phyloP scores from a whole-genome alignment of 1,139 yeast genomes.

The Saccharomycopsis phalli region DNA sequence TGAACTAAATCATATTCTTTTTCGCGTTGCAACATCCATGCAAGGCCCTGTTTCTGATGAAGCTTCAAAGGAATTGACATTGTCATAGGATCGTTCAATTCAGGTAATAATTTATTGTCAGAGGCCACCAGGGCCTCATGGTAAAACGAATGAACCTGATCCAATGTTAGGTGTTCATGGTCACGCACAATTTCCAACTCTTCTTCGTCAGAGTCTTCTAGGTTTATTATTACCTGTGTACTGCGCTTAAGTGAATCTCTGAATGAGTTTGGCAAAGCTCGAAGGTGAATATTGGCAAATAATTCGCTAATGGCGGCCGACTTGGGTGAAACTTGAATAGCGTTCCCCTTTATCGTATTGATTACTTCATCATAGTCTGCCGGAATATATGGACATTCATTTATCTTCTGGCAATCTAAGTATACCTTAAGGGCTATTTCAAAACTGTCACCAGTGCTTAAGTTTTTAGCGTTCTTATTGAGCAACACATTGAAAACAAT shows the following conservation, averaged over 20 bases:
- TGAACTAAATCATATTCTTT: constrained; percentile 40
- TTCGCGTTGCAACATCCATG: constrained; percentile 74
- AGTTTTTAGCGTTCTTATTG: constrained; percentile 46
- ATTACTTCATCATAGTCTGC: constrained; percentile 20
- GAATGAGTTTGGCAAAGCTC: constrained; percentile 19
- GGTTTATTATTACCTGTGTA: constrained; percentile 24
- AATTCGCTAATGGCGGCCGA: neutral
- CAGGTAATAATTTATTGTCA: constrained; percentile 41
- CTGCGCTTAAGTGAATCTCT: constrained; percentile 7
- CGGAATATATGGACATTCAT: too few relatives aligned
- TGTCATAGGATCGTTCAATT: constrained; percentile 52
- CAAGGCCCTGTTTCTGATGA: constrained; percentile 72
- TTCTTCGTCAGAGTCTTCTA: constrained; percentile 23
- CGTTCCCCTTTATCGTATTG: constrained; percentile 20
- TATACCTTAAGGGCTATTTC: constrained; percentile 55
- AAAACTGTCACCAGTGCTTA: constrained; percentile 69
- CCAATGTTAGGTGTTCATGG: constrained; percentile 42
- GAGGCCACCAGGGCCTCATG: constrained; percentile 51
- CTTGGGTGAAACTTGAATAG: neutral
- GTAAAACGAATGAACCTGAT: constrained; percentile 72
- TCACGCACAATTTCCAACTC: constrained; percentile 4
- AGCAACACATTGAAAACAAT: constrained; percentile 51
- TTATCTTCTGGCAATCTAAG: constrained; percentile 18
- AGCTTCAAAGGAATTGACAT: constrained; percentile 52
- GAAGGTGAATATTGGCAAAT: constrained; percentile 10